Percentiles rank a stretch among this genome's conserved stretches.
phyloP scores from a whole-genome alignment of 2,329 filamentous ascomycete genomes.

The Chaetomium olivaceum region DNA sequence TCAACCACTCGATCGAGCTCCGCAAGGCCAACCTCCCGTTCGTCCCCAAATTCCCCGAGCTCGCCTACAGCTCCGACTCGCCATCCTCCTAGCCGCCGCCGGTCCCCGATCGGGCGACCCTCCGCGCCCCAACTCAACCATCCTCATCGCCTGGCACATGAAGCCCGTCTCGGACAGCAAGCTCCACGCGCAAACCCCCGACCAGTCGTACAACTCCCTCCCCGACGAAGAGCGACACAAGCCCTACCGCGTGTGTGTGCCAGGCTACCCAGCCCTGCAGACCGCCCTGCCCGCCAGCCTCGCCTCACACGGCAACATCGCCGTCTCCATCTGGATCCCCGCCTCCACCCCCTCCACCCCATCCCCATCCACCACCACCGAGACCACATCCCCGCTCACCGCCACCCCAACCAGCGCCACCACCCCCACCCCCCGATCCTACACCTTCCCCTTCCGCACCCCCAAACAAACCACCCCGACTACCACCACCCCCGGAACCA shows the following conservation, averaged over 20 bases:
- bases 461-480: background rate
- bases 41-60: conserved; percentile 43
- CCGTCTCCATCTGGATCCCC: conserved; percentile 34
- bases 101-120: conserved; percentile 32
- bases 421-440: background rate
- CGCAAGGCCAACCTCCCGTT: conserved; percentile 40
- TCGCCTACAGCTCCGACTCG: conserved; percentile 35
- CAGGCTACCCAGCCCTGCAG: conserved; percentile 30
- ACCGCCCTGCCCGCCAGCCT: conserved; percentile 30
- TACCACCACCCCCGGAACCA: background rate
- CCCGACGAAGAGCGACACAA: conserved; percentile 27
- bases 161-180: conserved; percentile 26
- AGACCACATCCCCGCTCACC: conserved; percentile 2
- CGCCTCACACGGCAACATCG: conserved; percentile 26
- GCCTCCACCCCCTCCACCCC: conserved; percentile 8
- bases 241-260: conserved; percentile 30
- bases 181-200: conserved; percentile 19
- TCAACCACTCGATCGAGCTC: conserved; percentile 42
- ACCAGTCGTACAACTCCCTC: conserved; percentile 19
- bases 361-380: background rate
- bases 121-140: conserved; percentile 21
- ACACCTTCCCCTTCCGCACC: background rate
- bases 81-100: conserved; percentile 32
- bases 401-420: background rate
- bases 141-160: conserved; percentile 35